Evolutionary conservation across 2,329 filamentous ascomycete genomes (phyloP).

Genomic region (Boeremia lycopersici): DNA sequence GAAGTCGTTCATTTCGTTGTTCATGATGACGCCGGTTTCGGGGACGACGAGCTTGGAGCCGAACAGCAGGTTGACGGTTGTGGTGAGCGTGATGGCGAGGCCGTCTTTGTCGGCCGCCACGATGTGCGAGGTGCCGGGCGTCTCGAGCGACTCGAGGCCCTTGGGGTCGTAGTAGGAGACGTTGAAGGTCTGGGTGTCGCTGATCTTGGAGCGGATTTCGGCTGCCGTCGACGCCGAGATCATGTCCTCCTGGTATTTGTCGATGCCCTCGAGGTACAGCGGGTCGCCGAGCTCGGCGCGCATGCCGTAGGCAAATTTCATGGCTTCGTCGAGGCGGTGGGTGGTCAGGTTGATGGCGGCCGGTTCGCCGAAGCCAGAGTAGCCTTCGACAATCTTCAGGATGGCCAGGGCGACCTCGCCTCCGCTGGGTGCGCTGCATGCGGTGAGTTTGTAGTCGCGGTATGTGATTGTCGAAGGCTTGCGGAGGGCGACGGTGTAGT

Average conservation of each 20-base stretch:
- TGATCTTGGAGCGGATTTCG: slow-evolving; percentile 69
- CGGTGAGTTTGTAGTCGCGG: slow-evolving; percentile 72
- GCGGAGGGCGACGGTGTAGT: slow-evolving; percentile 72
- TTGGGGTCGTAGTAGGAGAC: slow-evolving; percentile 75
- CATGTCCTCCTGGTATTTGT: slow-evolving; percentile 69
- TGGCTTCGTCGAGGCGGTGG: slow-evolving; percentile 85
- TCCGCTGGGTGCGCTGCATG: slow-evolving; percentile 75
- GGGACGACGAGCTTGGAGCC: slow-evolving; percentile 80
- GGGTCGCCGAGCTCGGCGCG: slow-evolving; percentile 85
- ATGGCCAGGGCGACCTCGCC: slow-evolving; percentile 76
- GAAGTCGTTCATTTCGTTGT: slow-evolving; percentile 64
- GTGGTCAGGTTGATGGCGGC: slow-evolving; percentile 69
- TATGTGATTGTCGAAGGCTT: slow-evolving; percentile 61
- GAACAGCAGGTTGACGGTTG: slow-evolving; percentile 87
- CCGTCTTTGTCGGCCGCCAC: slow-evolving; percentile 74
- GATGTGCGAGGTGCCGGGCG: slow-evolving; percentile 76
- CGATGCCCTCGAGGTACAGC: slow-evolving; percentile 68
- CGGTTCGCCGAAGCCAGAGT: slow-evolving; percentile 65
- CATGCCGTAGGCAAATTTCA: slow-evolving; percentile 83
- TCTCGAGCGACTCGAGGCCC: slow-evolving; percentile 69
- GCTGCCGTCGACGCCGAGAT: slow-evolving; percentile 65
- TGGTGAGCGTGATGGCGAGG: slow-evolving; percentile 80
- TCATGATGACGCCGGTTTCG: slow-evolving; percentile 79
- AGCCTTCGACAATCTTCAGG: slow-evolving; percentile 84
- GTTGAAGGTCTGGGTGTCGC: slow-evolving; percentile 73